Evolutionary conservation across 2,329 filamentous ascomycete genomes (phyloP).

Genomic region (Penicillium hordei): DNA sequence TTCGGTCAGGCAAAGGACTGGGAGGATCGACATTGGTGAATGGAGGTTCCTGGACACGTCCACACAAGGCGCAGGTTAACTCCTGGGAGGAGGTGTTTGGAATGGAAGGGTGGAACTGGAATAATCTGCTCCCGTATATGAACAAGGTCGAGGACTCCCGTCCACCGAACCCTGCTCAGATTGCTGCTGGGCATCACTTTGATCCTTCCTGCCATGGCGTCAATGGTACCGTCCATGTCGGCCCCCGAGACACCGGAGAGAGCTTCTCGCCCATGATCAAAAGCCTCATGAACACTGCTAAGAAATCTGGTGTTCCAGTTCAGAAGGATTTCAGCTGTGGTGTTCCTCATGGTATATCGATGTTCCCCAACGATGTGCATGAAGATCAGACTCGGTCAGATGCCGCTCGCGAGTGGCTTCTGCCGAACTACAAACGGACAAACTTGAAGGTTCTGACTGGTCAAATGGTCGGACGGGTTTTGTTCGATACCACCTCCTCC

Average conservation of each 20-base stretch:
- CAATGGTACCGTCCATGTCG: constrained; percentile 25
- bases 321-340: constrained; percentile 27
- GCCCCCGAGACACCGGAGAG: constrained; percentile 24
- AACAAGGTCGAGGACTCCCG: constrained; percentile 36
- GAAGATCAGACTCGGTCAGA: constrained; percentile 29
- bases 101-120: constrained; percentile 49
- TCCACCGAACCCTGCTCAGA: constrained; percentile 18
- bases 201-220: constrained; percentile 25
- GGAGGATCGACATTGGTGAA: constrained; percentile 34
- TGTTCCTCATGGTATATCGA: constrained; percentile 31
- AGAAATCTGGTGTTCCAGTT: constrained; percentile 13
- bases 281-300: constrained; percentile 25
- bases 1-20: constrained; percentile 29
- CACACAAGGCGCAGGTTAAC: constrained; percentile 27
- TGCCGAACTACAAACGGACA: constrained; percentile 24
- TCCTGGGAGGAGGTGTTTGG: constrained; percentile 41
- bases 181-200: constrained; percentile 25
- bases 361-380: constrained; percentile 29
- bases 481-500: constrained; percentile 13
- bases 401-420: constrained; percentile 30
- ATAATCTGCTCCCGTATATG: constrained; percentile 50
- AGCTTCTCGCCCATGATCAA: constrained; percentile 24
- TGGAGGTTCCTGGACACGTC: constrained; percentile 32
- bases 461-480: constrained; percentile 27
- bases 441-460: constrained; percentile 28